Base-by-base conservation (phyloP, 225 moss, liverwort and hornwort genomes). In the Neckera pumila region DNA sequence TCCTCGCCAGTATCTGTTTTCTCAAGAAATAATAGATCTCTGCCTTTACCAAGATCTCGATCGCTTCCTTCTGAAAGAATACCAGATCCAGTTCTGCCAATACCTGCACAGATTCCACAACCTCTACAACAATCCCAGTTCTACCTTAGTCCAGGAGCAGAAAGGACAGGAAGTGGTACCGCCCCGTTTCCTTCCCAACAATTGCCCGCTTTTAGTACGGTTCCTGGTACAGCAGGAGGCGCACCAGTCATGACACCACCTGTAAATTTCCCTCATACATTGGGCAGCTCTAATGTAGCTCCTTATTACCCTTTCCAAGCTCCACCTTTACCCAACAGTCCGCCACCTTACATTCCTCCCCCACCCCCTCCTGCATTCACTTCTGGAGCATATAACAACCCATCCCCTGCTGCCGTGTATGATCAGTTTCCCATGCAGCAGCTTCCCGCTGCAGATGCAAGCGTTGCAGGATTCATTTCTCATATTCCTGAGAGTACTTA, bases 291-390 rank as follows among this genome's bases (percentile, higher is more conserved):
- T 20, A 86, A 69, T 79, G 71, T 19, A 85, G 82, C 70, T 65
- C 64, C 89, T 73, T 87, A 79, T 80, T 82, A 79, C 76, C 45
- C 85, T 85, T 74, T 80, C 28, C 45, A 66, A 74, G 61, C 78
- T 83, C 93, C 93, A 33, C 92, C 92, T 31, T 87, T 91, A 70
- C 93, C 93, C 33, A 84, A 43, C 87, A 76, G 83, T 84, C 90
- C 89, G 6, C 90, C 91, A 36, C 92, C 92, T 64, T 90, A 77
- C 49, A 86, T 87, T 62, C 91, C 93, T 86, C 92, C 91, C 17
- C 92, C 92, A 72, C 89, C 92, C 76, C 81, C 93, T 45, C 71
- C 73, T 70, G 80, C 77, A 31, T 88, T 78, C 79, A 31, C 90
- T 64, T 80, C 89, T 43, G 85, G 76, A 69, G 79, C 78, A 28